Base-by-base conservation (phyloP, 2,329 filamentous ascomycete species). In the Aspergillus niger region DNA sequence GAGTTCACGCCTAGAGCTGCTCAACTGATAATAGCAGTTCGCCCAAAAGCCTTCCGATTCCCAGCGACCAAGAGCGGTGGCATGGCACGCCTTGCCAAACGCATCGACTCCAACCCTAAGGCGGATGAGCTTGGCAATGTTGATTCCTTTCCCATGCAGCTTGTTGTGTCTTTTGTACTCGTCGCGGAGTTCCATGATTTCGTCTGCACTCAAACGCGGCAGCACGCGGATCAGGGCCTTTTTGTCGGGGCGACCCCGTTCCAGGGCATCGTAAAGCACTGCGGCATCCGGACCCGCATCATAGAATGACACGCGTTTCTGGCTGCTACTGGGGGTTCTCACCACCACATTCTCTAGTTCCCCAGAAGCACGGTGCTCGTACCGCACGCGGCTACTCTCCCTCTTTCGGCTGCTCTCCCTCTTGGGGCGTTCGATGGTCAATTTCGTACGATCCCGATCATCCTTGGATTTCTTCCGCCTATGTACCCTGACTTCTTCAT, bases 21-120 rank as follows among this genome's bases (percentile, higher is more conserved):
- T 90, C 39, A 89, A 89, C 73, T 97, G 94, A 78, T 97, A 98
- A 89, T 92, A 98, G 77, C 92, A 97, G 75, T 97, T 98, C 61
- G 94, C 92, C 93, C 95, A 99, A 82, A 97, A 97, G 0, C 92
- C 91, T 76, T 99, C 95, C 67, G 88, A 89, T 79, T 97, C 95
- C 89, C 92, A 98, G 55, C 85, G 85, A 8, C 95, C 95, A 0
- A 98, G 85, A 0, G 94, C 92, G 2, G 91, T 93, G 3, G 93
- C 88, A 75, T 98, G 97, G 71, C 90, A 92, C 6, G 91, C 90
- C 78, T 98, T 98, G 78, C 93, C 94, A 66, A 98, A 88, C 32
- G 72, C 64, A 28, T 68, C 72, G 67, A 86, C 88, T 17, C 78
- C 78, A 2, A 79, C 70, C 58, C 78, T 79, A 55, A 80, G 69